Base-by-base conservation (phyloP, 2,329 filamentous ascomycete species). In the Alternaria dauci region DNA sequence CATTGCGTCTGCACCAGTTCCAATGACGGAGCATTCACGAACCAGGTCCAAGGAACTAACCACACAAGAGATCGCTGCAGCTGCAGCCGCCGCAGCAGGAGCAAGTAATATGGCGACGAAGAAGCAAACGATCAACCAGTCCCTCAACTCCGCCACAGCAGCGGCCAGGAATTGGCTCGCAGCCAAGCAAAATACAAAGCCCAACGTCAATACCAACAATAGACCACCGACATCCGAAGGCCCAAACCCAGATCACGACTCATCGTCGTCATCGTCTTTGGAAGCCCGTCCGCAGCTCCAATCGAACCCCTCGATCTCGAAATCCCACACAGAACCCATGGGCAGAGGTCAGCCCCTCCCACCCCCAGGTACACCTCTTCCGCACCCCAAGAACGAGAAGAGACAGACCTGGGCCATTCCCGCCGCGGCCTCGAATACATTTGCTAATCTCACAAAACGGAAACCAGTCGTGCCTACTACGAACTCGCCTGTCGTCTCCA, bases 261-360 rank as follows among this genome's bases (percentile, higher is more conserved):
- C 46, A 3, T 50, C 46, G 8, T 50, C 32, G 20, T 50, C 32
- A 2, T 38, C 54, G 18, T 36, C 46, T 60, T 30, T 61, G 47
- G 53, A 46, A 4, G 12, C 62, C 41, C 30, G 53, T 12, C 20
- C 61, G 46, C 55, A 62, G 28, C 51, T 59, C 8, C 60, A 58
- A 23, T 41, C 57, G 3, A 50, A 28, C 14, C 18, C 63, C 2
- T 55, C 62, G 2, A 30, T 59, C 8, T 53, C 56, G 3, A 68
- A 71, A 59, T 74, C 79, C 8, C 77, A 79, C 66, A 86, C 60
- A 79, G 87, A 92, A 69, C 93, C 93, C 2, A 93, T 96, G 82
- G 93, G 93, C 1, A 86, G 93, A 39, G 93, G 93, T 0, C 89
- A 91, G 68, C 93, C 93, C 1, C 81, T 96, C 18, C 93, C 92